Base-by-base conservation (phyloP, 495 filamentous ascomycete species). In the Aspergillus bertholletiae region DNA sequence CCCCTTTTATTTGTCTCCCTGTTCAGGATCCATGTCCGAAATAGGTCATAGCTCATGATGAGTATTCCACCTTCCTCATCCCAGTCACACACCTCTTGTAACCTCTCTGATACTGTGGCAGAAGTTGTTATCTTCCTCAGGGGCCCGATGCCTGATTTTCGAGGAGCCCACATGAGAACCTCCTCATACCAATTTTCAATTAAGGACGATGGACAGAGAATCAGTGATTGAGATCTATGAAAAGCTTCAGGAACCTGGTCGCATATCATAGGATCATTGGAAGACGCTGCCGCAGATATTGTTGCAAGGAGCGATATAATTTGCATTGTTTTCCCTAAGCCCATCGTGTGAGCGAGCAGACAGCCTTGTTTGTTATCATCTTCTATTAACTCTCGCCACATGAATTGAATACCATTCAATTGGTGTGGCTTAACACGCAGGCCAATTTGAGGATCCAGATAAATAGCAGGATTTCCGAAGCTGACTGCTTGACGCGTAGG, bases 321-420 rank as follows among this genome's bases (percentile, higher is more conserved):
- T 63, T 96, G 93, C 83, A 96, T 88, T 0, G 93, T 96, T 69
- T 97, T 97, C 13, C 92, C 92, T 15, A 97, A 69, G 2, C 92
- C 92, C 93, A 96, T 96, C 1, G 89, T 90, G 65, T 96, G 92
- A 2, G 92, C 90, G 26, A 97, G 79, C 3, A 97, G 74, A 60
- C 90, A 95, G 6, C 92, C 92, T 64, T 88, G 83, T 22, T 73
- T 73, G 21, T 73, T 70, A 9, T 77, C 61, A 27, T 77, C 75
- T 15, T 77, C 77, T 7, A 90, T 84, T 22, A 96, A 65, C 54
- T 95, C 87, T 54, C 88, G 82, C 91, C 92, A 97, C 80, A 97
- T 80, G 69, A 96, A 96, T 20, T 87, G 85, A 46, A 96, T 82
- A 4, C 93, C 92, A 2, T 78, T 64, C 46, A 86, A 62, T 53